Evolutionary conservation across 345 rosid species (phyloP).

Genomic region (Eucalyptus viminalis): DNA sequence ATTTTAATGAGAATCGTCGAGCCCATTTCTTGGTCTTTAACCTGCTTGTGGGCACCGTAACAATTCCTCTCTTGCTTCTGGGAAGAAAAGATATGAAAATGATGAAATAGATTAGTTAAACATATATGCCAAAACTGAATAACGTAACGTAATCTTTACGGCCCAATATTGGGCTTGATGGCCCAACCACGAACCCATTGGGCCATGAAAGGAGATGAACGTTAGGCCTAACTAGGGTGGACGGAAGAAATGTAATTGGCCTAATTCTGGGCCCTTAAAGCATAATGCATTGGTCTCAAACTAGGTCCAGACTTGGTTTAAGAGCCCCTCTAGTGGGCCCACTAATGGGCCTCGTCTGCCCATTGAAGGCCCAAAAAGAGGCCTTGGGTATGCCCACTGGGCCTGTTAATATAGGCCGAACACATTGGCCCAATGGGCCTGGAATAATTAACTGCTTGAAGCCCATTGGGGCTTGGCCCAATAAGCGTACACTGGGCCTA

Average conservation of each 20-base stretch:
- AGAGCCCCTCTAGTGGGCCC: not conserved
- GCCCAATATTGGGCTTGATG: not conserved
- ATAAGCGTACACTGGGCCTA: not conserved
- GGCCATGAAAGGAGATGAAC: not conserved
- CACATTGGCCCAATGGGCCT: not conserved
- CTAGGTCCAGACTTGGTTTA: not conserved
- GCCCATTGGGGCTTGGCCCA: not conserved
- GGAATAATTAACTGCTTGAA: too few species aligned
- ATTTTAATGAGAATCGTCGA: not conserved
- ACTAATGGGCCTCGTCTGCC: not conserved
- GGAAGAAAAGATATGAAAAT: not conserved
- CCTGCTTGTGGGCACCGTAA: not conserved
- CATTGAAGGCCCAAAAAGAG: not conserved
- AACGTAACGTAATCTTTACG: not conserved
- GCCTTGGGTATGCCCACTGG: not conserved
- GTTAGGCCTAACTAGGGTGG: not conserved
- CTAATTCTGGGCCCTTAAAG: not conserved
- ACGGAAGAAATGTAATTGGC: not conserved
- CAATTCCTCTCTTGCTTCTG: not conserved
- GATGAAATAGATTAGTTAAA: not conserved
- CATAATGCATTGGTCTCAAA: not conserved
- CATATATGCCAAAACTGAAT: not conserved
- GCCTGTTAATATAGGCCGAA: not conserved
- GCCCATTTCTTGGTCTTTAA: not conserved
- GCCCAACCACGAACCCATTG: not conserved